phyloP scores from a whole-genome alignment of 768 basidiomycete genomes.

The Infundibulicybe gibba region DNA sequence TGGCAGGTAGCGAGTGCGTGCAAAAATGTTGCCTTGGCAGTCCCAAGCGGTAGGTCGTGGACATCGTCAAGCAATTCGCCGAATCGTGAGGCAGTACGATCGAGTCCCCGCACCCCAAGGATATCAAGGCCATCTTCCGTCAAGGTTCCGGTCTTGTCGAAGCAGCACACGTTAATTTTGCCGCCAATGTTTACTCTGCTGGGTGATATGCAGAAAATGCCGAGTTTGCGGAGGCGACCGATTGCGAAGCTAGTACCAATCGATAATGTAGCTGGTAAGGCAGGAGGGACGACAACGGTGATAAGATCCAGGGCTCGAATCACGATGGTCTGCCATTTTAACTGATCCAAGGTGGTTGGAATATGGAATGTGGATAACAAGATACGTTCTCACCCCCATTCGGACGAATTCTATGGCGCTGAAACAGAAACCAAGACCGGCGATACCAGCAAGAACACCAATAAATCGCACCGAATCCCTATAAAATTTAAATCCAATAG shows the following conservation, averaged over 20 bases:
- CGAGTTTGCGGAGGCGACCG: constrained; percentile 75
- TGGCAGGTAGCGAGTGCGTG: constrained; percentile 97
- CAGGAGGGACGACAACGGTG: constrained; percentile 96
- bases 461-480: constrained; percentile 91
- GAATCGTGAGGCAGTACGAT: constrained; percentile 73
- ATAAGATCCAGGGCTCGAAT: constrained; percentile 92
- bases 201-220: constrained; percentile 96
- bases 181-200: constrained; percentile 94
- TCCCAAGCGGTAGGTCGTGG: constrained; percentile 72
- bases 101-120: constrained; percentile 85
- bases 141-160: constrained; percentile 98
- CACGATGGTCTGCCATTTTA: constrained; percentile 87
- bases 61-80: constrained; percentile 88
- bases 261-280: constrained; percentile 93
- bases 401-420: constrained; percentile 90
- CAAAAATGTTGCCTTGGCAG: constrained; percentile 79
- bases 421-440: constrained; percentile 85
- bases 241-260: constrained; percentile 98
- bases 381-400: constrained; percentile 63
- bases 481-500: constrained; percentile 99
- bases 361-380: neutral
- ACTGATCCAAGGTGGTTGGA: constrained; percentile 35
- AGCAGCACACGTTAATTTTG: constrained; percentile 95
- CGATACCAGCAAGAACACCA: constrained; percentile 86
- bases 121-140: constrained; percentile 99